Conservation (phyloP, 441 rosid species). For the Euphorbia celastroides region DNA sequence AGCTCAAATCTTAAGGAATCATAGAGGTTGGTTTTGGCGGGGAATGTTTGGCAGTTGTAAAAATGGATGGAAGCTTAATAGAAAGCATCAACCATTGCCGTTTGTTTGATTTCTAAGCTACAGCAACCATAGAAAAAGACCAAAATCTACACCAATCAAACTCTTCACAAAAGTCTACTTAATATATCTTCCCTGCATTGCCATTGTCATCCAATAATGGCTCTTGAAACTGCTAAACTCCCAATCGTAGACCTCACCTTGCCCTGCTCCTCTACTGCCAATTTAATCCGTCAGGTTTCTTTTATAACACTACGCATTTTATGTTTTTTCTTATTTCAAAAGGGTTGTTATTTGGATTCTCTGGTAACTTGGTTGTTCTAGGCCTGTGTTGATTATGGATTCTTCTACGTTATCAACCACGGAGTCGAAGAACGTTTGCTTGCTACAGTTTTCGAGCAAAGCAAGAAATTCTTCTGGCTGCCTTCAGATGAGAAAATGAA, state of each 20-base stretch:
- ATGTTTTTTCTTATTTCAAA: too few relatives aligned
- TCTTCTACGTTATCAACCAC: slow-evolving; percentile 79
- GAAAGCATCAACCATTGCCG: neutral
- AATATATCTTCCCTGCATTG: neutral
- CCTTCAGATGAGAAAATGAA: slow-evolving; percentile 50
- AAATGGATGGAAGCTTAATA: too few relatives aligned
- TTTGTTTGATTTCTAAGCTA: too few relatives aligned
- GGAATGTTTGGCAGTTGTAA: too few relatives aligned
- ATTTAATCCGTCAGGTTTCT: slow-evolving; percentile 53
- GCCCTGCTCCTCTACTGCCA: slow-evolving; percentile 35
- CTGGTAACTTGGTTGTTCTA: neutral
- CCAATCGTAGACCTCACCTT: slow-evolving; percentile 52
- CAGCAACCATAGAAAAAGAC: too few relatives aligned
- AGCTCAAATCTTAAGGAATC: too few relatives aligned
- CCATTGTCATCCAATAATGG: neutral
- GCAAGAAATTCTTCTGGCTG: slow-evolving; percentile 53
- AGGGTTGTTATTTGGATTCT: neutral
- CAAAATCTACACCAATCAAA: too few relatives aligned
- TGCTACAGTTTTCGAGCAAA: slow-evolving; percentile 35
- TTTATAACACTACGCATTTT: too few relatives aligned
- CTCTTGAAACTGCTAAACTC: slow-evolving; percentile 29
- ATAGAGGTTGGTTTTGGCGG: too few relatives aligned
- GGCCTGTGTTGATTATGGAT: slow-evolving; percentile 78
- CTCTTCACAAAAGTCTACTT: too few relatives aligned
- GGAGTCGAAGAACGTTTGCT: slow-evolving; percentile 51